Evolutionary conservation across 2,329 filamentous ascomycete genomes (phyloP).

Genomic region (Aquanectria penicillioides): DNA sequence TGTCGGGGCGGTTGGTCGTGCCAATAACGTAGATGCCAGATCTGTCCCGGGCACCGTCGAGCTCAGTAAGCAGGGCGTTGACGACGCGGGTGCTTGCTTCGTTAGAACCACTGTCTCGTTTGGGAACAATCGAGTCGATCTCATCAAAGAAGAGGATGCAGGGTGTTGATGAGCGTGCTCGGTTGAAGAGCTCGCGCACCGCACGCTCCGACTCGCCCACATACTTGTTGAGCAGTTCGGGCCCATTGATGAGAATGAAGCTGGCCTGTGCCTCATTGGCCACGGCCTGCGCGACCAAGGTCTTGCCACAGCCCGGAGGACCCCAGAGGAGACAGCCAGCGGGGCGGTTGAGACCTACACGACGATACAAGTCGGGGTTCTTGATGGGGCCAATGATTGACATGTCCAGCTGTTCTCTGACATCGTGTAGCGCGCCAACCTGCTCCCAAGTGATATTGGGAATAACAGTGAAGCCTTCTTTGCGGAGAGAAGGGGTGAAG

Average conservation of each 20-base stretch:
- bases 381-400: conserved; percentile 93
- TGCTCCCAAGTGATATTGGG: conserved; percentile 94
- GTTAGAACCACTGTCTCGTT: conserved; percentile 79
- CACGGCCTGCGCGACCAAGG: conserved; percentile 93
- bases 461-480: conserved; percentile 94
- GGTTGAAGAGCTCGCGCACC: conserved; percentile 89
- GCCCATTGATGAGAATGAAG: conserved; percentile 97
- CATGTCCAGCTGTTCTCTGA: conserved; percentile 82
- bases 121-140: conserved; percentile 90
- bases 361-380: conserved; percentile 78
- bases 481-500: conserved; percentile 71
- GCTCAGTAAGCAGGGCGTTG: conserved; percentile 92
- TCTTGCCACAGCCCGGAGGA: conserved; percentile 96
- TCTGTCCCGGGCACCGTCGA: conserved; percentile 85
- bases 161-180: conserved; percentile 85
- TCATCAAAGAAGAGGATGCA: conserved; percentile 99
- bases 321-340: conserved; percentile 96
- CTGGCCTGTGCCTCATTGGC: conserved; percentile 96
- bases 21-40: conserved; percentile 93
- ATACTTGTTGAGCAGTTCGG: conserved; percentile 96
- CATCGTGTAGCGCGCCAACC: conserved; percentile 83
- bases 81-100: conserved; percentile 91
- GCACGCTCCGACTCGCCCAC: conserved; percentile 96
- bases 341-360: conserved; percentile 81
- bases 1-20: conserved; percentile 94